phyloP scores from a whole-genome alignment of 1,284 basidiomycete genomes.

The Pseudozyma hubeiensis region DNA sequence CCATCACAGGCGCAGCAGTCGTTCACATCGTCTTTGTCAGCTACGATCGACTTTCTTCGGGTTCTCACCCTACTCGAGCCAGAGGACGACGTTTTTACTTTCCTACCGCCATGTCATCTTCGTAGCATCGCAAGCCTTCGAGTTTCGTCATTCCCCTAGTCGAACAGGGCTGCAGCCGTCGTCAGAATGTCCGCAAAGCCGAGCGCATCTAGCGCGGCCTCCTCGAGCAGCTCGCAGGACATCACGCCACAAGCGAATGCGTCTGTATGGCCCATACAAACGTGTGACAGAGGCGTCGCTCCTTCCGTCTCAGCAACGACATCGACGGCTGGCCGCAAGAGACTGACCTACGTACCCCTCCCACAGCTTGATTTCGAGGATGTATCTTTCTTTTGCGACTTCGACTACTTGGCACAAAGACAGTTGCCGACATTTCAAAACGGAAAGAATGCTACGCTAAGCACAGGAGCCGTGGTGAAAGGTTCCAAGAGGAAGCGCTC shows the following conservation, averaged over 20 bases:
- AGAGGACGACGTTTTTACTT: too few relatives aligned
- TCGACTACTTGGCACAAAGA: slow-evolving; percentile 9
- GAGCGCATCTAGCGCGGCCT: background rate
- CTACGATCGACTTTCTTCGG: too few relatives aligned
- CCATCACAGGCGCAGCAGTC: too few relatives aligned
- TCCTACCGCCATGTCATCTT: too few relatives aligned
- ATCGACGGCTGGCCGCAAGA: background rate
- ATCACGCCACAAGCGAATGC: slow-evolving; percentile 13
- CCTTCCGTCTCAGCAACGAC: background rate
- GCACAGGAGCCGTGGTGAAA: background rate
- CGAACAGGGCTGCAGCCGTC: background rate
- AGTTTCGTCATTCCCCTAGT: too few relatives aligned
- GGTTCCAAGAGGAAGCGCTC: slow-evolving; percentile 21
- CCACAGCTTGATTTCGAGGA: slow-evolving; percentile 44
- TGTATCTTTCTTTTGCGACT: slow-evolving; percentile 37
- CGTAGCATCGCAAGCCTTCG: background rate
- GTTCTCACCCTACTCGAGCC: too few relatives aligned
- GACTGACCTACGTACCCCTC: slow-evolving; percentile 13
- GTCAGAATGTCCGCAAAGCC: background rate
- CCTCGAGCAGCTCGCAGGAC: background rate
- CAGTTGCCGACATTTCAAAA: too few relatives aligned
- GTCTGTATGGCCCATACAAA: slow-evolving; percentile 38
- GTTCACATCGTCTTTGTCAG: too few relatives aligned
- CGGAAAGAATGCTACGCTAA: too few relatives aligned
- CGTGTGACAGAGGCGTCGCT: slow-evolving; percentile 12